Evolutionary conservation across 306 rosid species (phyloP), one percentile per base, ranked within the genome.

Genomic region (Cyclanthera cordifolia): DNA sequence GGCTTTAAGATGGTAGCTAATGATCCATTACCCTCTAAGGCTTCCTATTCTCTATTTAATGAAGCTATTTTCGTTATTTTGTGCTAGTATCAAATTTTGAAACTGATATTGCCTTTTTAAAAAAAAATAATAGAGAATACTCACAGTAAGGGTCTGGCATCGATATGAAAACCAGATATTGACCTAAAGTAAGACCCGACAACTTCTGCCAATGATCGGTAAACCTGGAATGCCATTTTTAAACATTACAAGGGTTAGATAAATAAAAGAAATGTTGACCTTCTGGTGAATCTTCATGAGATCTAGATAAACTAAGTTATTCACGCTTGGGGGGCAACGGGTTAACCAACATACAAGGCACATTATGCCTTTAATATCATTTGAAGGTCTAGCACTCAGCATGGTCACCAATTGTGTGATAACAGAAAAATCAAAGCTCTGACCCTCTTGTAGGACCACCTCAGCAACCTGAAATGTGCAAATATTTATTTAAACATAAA

Each of bases 101-200:
- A 53, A 69, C 57, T 47, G 72, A 53, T 59, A 43, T 9, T 34
- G 5, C 7, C 7, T 32, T 34, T 34, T 34, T 76, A 28, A 48
- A 13, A n/a, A 64, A 75, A 80, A 69, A 27, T 76, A 23, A 65
- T 2, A 19, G 53, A 73, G 77, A 70, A 50, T 60, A 84, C 95
- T 79, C 71, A 92, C 97, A 92, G 79, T 75, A 92, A 82, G 75
- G 90, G 82, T 81, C 89, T 81, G 78, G 84, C 82, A 80, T 84
- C 81, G 46, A 81, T 75, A 72, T 84, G 95, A 70, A 92, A 85
- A 65, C 95, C 75, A 71, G 87, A 87, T 67, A 92, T 83, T 85
- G 85, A 89, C 85, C 86, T 87, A 70, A 91, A 89, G 82, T 82
- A 92, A 75, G 97, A 89, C 66, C 97, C 95, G 80, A 92, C 77